Percentiles rank a stretch among this genome's conserved stretches.
phyloP scores from a whole-genome alignment of 208 protist genomes.

The Crithidia acanthocephali region DNA sequence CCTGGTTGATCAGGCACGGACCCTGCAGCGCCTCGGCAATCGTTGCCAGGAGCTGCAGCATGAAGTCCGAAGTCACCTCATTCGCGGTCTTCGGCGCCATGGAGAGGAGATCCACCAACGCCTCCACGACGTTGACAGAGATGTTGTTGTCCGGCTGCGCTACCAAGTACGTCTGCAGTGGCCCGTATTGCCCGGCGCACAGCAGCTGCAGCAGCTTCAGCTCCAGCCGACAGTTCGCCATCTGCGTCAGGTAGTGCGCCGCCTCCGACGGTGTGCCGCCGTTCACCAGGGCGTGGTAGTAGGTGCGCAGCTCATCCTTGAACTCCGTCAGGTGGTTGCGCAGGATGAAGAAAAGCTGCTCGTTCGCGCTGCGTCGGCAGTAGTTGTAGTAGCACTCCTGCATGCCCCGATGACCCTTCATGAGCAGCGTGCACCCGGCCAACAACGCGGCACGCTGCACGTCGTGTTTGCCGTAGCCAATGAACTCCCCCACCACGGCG shows the following conservation, averaged over 20 bases:
- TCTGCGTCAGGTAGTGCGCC: conserved; percentile 32
- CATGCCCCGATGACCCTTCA: conserved; percentile 45
- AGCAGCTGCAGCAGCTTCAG: conserved; percentile 68
- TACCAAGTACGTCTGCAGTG: conserved; percentile 63
- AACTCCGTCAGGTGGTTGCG: conserved; percentile 49
- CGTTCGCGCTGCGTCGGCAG: conserved; percentile 44
- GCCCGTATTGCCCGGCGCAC: conserved; percentile 62
- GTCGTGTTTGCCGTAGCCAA: conserved; percentile 34
- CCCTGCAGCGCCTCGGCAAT: conserved; percentile 60
- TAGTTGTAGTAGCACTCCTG: conserved; percentile 51
- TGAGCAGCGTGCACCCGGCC: conserved; percentile 38
- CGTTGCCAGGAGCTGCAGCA: conserved; percentile 52
- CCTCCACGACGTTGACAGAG: conserved; percentile 67
- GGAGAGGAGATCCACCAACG: conserved; percentile 53
- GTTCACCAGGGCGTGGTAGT: conserved; percentile 27
- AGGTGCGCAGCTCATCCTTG: conserved; percentile 39
- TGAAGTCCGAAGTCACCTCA: conserved; percentile 44
- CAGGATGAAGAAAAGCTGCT: conserved; percentile 48
- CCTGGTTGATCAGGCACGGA: conserved; percentile 57
- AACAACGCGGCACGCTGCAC: conserved; percentile 41
- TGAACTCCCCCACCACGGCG: conserved; percentile 39
- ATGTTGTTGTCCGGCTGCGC: conserved; percentile 64
- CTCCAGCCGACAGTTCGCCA: conserved; percentile 38
- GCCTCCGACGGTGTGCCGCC: conserved; percentile 33
- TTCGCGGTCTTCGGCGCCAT: conserved; percentile 40